These are phyloP conservation scores for Trametes versicolor DNA, from an alignment of 1,284 basidiomycete genomes.

Conservation along the genomic window DNA sequence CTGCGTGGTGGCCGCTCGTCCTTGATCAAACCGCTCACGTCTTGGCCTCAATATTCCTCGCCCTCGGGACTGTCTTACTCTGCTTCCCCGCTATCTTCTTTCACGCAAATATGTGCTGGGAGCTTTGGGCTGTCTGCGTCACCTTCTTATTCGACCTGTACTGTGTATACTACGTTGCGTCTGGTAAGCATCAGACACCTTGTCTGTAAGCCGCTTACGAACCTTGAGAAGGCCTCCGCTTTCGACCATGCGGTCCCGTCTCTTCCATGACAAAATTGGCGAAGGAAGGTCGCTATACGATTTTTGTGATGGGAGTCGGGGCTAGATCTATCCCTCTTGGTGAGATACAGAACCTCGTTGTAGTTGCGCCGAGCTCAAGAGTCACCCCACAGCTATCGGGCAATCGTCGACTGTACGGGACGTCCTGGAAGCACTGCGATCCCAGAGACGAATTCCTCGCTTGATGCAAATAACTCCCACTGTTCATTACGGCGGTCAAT, in stretches of 20 bases:
- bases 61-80: neutral
- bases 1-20: neutral
- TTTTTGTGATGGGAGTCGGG: no score
- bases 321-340: no score
- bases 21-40: neutral
- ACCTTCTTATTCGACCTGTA: neutral
- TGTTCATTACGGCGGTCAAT: neutral
- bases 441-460: neutral
- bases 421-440: neutral
- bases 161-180: neutral
- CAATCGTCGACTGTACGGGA: neutral
- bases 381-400: neutral
- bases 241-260: no score
- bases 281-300: no score
- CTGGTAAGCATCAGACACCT: neutral
- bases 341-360: no score
- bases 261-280: no score
- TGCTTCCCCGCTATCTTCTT: neutral
- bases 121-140: neutral
- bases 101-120: neutral
- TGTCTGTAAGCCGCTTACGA: neutral
- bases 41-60: neutral
- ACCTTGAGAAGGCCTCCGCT: neutral
- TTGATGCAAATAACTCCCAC: neutral
- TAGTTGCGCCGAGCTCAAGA: no score